phyloP scores from a whole-genome alignment of 352 stramenopile genomes.

The Pythium biforme region DNA sequence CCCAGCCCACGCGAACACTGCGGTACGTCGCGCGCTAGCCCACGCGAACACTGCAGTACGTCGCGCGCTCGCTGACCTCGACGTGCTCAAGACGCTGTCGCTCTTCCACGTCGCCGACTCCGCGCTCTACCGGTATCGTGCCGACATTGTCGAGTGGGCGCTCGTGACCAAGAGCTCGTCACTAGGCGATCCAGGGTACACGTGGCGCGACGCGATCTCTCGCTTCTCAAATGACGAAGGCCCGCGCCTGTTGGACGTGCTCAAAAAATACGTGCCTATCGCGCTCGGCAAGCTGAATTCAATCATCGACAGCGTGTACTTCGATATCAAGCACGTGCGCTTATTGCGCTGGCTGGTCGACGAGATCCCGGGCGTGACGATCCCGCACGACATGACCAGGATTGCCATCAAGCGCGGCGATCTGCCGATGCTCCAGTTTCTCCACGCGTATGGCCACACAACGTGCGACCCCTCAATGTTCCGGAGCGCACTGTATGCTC shows the following conservation, averaged over 20 bases:
- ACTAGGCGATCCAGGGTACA: not conserved
- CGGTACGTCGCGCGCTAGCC: too few species aligned
- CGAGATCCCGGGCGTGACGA: too few species aligned
- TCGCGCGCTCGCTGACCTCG: too few species aligned
- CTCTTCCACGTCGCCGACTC: not conserved
- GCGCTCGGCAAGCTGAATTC: not conserved
- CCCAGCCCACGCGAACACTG: too few species aligned
- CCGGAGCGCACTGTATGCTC: too few species aligned
- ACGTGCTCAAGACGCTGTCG: not conserved
- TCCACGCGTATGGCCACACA: too few species aligned
- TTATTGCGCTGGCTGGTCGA: too few species aligned
- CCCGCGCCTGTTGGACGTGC: not conserved
- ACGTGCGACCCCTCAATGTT: too few species aligned
- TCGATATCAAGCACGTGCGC: not conserved
- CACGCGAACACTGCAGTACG: too few species aligned
- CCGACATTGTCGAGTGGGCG: constrained; percentile 3
- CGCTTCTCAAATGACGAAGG: not conserved
- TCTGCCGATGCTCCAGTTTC: too few species aligned
- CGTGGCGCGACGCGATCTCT: not conserved
- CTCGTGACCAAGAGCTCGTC: not conserved
- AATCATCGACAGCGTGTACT: not conserved
- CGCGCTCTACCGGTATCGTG: not conserved
- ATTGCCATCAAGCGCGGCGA: too few species aligned
- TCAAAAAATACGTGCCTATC: not conserved
- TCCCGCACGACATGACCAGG: too few species aligned